A percentile compares a stretch with the other conserved stretches of the same genome.
phyloP scores from a whole-genome alignment of 768 basidiomycete species.

The Amylocystis lapponica region DNA sequence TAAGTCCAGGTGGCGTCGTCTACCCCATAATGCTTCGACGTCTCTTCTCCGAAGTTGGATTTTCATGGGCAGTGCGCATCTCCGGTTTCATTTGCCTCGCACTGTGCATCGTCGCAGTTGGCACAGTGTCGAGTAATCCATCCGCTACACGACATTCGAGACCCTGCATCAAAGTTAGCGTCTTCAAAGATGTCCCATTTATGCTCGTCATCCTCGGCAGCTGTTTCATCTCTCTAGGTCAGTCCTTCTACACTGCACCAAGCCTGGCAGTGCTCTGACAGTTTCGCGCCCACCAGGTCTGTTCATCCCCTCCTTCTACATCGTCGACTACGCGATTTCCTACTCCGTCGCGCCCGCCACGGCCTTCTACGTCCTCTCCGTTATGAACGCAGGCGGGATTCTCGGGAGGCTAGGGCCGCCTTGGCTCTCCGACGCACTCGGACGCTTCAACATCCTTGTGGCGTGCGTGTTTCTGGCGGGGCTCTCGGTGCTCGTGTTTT shows the following conservation, averaged over 20 bases:
- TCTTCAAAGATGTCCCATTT: conserved; percentile 46
- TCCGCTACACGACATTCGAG: conserved; percentile 14
- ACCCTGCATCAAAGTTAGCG: conserved; percentile 18
- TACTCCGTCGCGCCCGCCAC: conserved; percentile 30
- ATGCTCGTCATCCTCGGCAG: conserved; percentile 48
- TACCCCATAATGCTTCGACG: conserved; percentile 59
- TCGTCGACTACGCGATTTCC: conserved; percentile 51
- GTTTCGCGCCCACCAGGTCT: conserved; percentile 55
- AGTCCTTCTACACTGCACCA: conserved; percentile 14
- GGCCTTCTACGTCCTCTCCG: conserved; percentile 53
- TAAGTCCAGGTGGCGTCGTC: conserved; percentile 50
- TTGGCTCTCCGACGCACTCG: conserved; percentile 57
- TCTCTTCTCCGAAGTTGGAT: conserved; percentile 51
- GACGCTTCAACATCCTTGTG: conserved; percentile 60
- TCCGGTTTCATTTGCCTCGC: conserved; percentile 45
- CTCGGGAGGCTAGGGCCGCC: conserved; percentile 62
- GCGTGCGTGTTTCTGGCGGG: conserved; percentile 61
- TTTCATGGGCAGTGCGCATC: conserved; percentile 58
- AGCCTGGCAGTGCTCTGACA: background rate
- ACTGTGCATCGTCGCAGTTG: conserved; percentile 40
- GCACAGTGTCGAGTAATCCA: conserved; percentile 37
- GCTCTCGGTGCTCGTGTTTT: conserved; percentile 50
- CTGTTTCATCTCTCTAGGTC: conserved; percentile 57
- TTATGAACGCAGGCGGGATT: conserved; percentile 65
- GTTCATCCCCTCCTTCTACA: conserved; percentile 69